Percentiles rank a stretch among this genome's conserved stretches.
These are phyloP conservation scores for Lentinus brumalis DNA, from an alignment of 768 basidiomycete genomes.

Conservation along the genomic window DNA sequence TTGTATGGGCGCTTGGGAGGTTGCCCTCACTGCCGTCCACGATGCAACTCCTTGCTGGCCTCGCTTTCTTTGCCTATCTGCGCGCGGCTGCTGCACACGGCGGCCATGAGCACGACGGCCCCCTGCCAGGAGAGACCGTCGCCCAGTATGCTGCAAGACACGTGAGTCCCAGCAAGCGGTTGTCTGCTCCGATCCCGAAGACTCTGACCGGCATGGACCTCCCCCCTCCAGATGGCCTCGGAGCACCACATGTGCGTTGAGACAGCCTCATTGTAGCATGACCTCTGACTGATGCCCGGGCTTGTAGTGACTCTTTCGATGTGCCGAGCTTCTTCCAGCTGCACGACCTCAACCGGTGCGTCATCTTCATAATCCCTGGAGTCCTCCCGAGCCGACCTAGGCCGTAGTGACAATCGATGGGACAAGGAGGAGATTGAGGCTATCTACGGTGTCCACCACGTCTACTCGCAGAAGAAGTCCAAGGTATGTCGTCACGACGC, in stretches of 20 bases:
- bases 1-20: too few species aligned
- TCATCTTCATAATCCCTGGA: background rate
- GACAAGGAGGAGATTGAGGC: conserved; percentile 90
- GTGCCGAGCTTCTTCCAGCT: conserved; percentile 90
- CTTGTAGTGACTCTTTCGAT: conserved; percentile 75
- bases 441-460: conserved; percentile 94
- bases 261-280: too few species aligned
- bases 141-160: conserved; percentile 88
- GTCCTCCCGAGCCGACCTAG: background rate
- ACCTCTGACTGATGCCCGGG: background rate
- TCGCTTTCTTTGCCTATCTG: conserved; percentile 38
- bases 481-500: conserved; percentile 44
- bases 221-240: conserved; percentile 68
- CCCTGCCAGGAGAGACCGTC: conserved; percentile 59
- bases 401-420: conserved; percentile 45
- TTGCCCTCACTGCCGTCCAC: background rate
- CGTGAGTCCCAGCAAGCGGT: conserved; percentile 52
- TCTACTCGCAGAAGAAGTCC: conserved; percentile 82
- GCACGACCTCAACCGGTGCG: conserved; percentile 87
- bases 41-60: conserved; percentile 52
- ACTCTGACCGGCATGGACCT: background rate
- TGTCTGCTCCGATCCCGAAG: background rate
- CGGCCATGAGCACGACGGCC: conserved; percentile 56
- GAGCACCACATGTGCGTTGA: conserved; percentile 80
- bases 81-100: conserved; percentile 55